Evolutionary conservation across 306 rosid species (phyloP).

Genomic region (Neltuma alba): DNA sequence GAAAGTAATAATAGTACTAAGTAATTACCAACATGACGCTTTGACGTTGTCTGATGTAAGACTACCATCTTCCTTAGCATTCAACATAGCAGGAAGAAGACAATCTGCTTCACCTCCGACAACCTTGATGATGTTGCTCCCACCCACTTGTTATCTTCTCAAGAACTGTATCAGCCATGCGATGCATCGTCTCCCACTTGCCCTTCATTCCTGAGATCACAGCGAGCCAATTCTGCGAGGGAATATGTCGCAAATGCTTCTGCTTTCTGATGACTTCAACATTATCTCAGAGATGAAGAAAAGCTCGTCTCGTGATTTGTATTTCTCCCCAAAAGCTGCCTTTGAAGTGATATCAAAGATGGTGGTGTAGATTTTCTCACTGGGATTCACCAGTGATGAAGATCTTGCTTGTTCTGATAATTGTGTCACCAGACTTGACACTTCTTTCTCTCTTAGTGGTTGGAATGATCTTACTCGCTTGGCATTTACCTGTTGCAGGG

Average conservation of each 20-base stretch:
- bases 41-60: slow-evolving; percentile 1
- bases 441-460: slow-evolving; percentile 1
- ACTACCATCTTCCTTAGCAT: neutral
- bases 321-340: slow-evolving; percentile 34
- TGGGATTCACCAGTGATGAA: neutral
- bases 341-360: slow-evolving; percentile 4
- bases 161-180: slow-evolving; percentile 20
- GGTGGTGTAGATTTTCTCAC: neutral
- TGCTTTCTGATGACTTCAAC: neutral
- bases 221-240: slow-evolving; percentile 36
- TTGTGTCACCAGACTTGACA: neutral
- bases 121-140: neutral
- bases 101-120: neutral
- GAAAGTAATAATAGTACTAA: too few species aligned
- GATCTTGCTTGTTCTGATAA: neutral
- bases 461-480: slow-evolving; percentile 8
- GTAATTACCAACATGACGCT: neutral
- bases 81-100: slow-evolving; percentile 4
- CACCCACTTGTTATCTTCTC: neutral
- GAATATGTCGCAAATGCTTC: slow-evolving; percentile 27
- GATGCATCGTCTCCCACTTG: slow-evolving; percentile 17
- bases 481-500: neutral
- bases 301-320: slow-evolving; percentile 28
- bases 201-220: slow-evolving; percentile 25
- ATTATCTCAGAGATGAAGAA: neutral